Base-by-base conservation (phyloP, 352 stramenopile genomes). In the Pythium phragmiticola region DNA sequence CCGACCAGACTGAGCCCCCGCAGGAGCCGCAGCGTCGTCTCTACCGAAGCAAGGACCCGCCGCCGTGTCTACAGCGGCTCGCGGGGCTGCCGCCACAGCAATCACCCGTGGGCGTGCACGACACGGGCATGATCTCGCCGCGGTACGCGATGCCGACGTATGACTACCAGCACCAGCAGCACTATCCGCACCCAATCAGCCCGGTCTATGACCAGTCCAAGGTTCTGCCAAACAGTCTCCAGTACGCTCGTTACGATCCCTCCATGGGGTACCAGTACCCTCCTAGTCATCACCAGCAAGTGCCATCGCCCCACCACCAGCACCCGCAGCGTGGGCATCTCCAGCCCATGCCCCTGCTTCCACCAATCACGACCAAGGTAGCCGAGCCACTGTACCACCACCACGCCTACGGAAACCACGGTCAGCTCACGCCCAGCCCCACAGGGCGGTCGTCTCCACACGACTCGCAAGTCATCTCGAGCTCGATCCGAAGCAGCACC, bases 31-130 rank as follows among this genome's bases (percentile, higher is more conserved):
- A 54, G 17, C 50, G 48, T 16, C 50, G 60, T 0, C 60, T 66
- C 13, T 66, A 66, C 45, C 60, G 60, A 5, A 60, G 51, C 51
- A 66, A 66, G 36, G 60, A 66, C 34, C 60, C 60, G 17, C 60
- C 60, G 34, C 60, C 60, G 43, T 66, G 60, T 39, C 60, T 66
- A 1, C 60, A 66, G 30, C 51, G 60, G 12, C 60, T 66, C 16
- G 51, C 60, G 7, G 51, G 54, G 19, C 21, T 66, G 14, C 60
- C 60, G 30, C 16, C 50, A 1, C 42, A 60, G 36, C 42, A 50
- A 7, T 66, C 60, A 7, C 60, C 60, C 23, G 52, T 60, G 3
- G 60, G 60, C 7, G 51, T 60, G 6, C 51, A 66, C 23, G 60
- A 66, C 14, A 46, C 34, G 51, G 36, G 28, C 30, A n/a, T 60